Percentiles rank a stretch among this genome's conserved stretches.
These are phyloP conservation scores for Circinella minor DNA, from an alignment of 371 early-diverging fungal species.

Conservation along the genomic window DNA sequence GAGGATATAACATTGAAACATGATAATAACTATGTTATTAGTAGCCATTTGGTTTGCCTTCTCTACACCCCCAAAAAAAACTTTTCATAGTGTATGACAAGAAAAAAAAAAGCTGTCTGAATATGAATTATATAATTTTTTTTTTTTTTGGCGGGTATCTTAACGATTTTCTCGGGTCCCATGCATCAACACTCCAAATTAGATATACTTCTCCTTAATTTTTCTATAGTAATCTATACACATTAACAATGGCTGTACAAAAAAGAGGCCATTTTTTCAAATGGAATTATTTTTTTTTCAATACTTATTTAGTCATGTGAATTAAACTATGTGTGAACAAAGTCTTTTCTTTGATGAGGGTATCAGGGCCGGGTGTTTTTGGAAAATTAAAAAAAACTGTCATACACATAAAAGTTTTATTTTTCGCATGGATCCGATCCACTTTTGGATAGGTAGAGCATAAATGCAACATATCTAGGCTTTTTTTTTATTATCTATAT, in stretches of 20 bases:
- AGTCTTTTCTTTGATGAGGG: too few species aligned
- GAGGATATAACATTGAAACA: too few species aligned
- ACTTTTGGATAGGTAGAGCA: not conserved
- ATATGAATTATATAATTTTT: not conserved
- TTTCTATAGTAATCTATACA: too few species aligned
- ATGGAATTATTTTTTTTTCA: too few species aligned
- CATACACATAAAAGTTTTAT: not conserved
- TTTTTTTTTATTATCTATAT: not conserved
- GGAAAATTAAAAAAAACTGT: not conserved
- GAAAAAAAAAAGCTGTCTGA: not conserved
- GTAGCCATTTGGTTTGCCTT: too few species aligned
- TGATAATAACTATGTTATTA: too few species aligned
- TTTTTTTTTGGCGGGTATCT: not conserved
- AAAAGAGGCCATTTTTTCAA: too few species aligned
- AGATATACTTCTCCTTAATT: not conserved
- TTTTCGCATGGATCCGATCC: conserved; percentile 1
- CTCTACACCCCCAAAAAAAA: not conserved
- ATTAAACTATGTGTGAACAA: too few species aligned
- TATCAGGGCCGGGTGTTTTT: not conserved
- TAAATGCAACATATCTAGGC: too few species aligned
- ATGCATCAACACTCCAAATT: not conserved
- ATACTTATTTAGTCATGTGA: too few species aligned
- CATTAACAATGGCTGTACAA: too few species aligned
- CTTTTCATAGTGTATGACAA: too few species aligned
- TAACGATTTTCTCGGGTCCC: not conserved